Evolutionary conservation across 352 stramenopile species (phyloP).

Genomic region (Phytophthora crassamura): DNA sequence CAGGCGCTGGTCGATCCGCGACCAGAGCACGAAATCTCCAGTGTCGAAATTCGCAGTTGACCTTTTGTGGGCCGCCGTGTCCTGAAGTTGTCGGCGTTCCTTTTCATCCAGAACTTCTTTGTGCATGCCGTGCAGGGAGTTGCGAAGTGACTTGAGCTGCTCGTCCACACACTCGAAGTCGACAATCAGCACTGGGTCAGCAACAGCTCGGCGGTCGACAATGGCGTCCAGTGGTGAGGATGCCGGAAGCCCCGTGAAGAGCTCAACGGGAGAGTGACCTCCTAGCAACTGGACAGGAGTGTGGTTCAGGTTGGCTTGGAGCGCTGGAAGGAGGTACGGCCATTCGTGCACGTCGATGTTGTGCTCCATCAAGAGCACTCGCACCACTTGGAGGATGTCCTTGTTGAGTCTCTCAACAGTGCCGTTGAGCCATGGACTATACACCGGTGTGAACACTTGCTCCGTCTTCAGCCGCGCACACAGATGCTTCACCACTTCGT

Average conservation of each 20-base stretch:
- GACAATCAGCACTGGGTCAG: not conserved
- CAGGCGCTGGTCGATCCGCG: constrained; percentile 19
- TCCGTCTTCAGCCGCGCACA: constrained; percentile 1
- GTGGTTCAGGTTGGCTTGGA: constrained; percentile 31
- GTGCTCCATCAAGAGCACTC: constrained; percentile 21
- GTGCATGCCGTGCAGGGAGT: constrained; percentile 13
- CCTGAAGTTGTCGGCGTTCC: not conserved
- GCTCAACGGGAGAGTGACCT: constrained; percentile 4
- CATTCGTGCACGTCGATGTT: constrained; percentile 8
- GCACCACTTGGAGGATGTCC: constrained; percentile 20
- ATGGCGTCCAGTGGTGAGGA: constrained; percentile 2
- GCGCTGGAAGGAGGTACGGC: constrained; percentile 14
- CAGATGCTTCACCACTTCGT: constrained; percentile 17
- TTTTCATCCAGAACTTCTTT: constrained; percentile 7
- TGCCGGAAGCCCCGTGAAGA: constrained; percentile 21
- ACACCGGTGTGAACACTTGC: constrained; percentile 14
- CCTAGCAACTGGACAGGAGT: constrained; percentile 12
- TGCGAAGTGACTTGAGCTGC: constrained; percentile 2
- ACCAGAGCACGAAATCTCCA: constrained; percentile 33
- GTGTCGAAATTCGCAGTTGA: constrained; percentile 19
- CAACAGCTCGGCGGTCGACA: not conserved
- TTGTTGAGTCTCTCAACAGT: constrained; percentile 28
- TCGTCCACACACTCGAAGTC: not conserved
- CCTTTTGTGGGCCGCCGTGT: constrained; percentile 12
- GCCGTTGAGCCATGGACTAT: constrained; percentile 21